Evolutionary conservation across 192 early-diverging fungal genomes (phyloP).

Genomic region (Entrophospora sp.): DNA sequence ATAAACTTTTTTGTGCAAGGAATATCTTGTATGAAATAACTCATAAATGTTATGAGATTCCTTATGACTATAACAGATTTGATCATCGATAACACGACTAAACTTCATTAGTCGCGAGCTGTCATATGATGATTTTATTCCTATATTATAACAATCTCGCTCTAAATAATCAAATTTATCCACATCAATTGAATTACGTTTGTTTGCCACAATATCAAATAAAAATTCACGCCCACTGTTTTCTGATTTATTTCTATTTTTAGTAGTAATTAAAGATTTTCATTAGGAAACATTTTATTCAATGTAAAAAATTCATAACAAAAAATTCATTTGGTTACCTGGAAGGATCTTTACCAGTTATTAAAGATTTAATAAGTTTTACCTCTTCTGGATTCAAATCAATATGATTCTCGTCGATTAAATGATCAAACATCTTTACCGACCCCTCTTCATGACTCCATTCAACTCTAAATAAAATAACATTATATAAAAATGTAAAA

Average conservation of each 20-base stretch:
- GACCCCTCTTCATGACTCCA: conserved; percentile 78
- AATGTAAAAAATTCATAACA: no score
- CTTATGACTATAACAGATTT: conserved; percentile 85
- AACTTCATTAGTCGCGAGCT: conserved; percentile 63
- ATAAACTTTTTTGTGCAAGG: conserved; percentile 77
- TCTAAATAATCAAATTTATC: conserved; percentile 85
- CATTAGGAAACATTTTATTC: no score
- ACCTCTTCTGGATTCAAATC: conserved; percentile 52
- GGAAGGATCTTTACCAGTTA: conserved; percentile 58
- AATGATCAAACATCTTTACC: conserved; percentile 75
- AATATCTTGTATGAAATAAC: conserved; percentile 74
- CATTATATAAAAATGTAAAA: no score
- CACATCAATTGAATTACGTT: conserved; percentile 87
- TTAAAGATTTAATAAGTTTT: conserved; percentile 63
- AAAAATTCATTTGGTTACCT: no score
- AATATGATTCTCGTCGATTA: conserved; percentile 51
- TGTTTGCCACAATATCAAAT: conserved; percentile 96
- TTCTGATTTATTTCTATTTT: no score
- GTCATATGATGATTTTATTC: conserved; percentile 42
- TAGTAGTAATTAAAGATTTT: no score
- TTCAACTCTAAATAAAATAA: no score
- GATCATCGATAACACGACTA: conserved; percentile 77
- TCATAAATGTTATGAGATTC: conserved; percentile 86
- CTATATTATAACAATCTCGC: conserved; percentile 74
- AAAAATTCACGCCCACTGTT: no score